These are phyloP conservation scores for Salvia rosmarinus DNA, from an alignment of 257 asterid genomes.

Conservation along the genomic window DNA sequence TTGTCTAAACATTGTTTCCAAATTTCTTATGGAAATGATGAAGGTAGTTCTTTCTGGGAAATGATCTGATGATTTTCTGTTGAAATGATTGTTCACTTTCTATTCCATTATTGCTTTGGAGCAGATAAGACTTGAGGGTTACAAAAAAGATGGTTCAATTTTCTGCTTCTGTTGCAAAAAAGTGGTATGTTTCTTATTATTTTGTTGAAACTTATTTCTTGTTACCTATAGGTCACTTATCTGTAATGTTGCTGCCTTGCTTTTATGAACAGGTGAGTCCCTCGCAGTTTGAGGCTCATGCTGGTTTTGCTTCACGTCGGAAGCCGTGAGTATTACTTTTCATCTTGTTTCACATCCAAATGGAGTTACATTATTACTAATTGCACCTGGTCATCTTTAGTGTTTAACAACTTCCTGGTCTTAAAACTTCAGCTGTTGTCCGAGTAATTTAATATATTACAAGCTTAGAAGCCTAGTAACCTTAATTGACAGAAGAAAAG, in stretches of 20 bases:
- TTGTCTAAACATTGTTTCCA: background rate
- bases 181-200: conserved; percentile 55
- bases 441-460: background rate
- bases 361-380: conserved; percentile 4
- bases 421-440: conserved; percentile 4
- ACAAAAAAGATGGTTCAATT: conserved; percentile 68
- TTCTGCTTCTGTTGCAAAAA: conserved; percentile 64
- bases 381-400: conserved; percentile 2
- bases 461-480: background rate
- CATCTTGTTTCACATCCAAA: conserved; percentile 15
- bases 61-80: conserved; percentile 16
- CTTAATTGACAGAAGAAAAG: conserved; percentile 10
- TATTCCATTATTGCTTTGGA: conserved; percentile 36
- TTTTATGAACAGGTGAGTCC: conserved; percentile 78
- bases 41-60: conserved; percentile 25
- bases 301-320: conserved; percentile 85
- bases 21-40: conserved; percentile 23
- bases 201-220: background rate
- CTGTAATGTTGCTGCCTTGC: conserved; percentile 34
- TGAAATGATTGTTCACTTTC: conserved; percentile 19
- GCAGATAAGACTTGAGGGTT: conserved; percentile 70
- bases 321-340: conserved; percentile 77
- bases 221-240: background rate
- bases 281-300: conserved; percentile 92
- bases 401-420: background rate